phyloP scores from a whole-genome alignment of 805 yeast genomes.

The Cyberlindnera maritima region DNA sequence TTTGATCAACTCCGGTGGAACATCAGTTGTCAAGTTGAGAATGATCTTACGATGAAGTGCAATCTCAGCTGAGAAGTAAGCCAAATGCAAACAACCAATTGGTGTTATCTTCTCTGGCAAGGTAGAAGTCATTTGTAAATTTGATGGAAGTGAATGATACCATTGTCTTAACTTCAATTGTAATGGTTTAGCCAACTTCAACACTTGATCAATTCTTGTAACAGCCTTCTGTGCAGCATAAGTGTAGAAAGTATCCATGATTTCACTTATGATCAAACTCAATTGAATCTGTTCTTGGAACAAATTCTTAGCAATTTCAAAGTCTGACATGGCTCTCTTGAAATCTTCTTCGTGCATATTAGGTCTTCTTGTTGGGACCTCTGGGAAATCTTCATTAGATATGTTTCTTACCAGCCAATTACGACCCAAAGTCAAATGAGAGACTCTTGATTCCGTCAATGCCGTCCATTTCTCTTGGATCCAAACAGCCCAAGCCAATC shows the following conservation, averaged over 20 bases:
- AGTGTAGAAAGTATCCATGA: slow-evolving; percentile 69
- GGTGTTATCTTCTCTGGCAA: slow-evolving; percentile 64
- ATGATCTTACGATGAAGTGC: slow-evolving; percentile 79
- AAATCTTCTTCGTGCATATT: slow-evolving; percentile 23
- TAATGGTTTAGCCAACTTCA: slow-evolving; percentile 77
- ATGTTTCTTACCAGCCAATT: slow-evolving; percentile 80
- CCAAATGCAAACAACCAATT: slow-evolving; percentile 75
- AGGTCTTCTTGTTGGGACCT: slow-evolving; percentile 40
- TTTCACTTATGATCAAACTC: slow-evolving; percentile 67
- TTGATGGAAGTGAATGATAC: slow-evolving; percentile 70
- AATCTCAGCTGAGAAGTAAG: slow-evolving; percentile 87
- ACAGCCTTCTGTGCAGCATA: slow-evolving; percentile 58
- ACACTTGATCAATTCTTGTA: slow-evolving; percentile 60
- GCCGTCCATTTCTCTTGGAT: slow-evolving; percentile 91
- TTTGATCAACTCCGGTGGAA: slow-evolving; percentile 51
- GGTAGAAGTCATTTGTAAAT: slow-evolving; percentile 57
- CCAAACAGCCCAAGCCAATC: slow-evolving; percentile 95
- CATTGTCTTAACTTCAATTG: slow-evolving; percentile 69
- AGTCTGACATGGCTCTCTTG: slow-evolving; percentile 41
- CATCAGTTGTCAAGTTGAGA: slow-evolving; percentile 42
- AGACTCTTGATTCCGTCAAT: slow-evolving; percentile 77
- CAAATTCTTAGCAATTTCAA: slow-evolving; percentile 64
- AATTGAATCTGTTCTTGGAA: slow-evolving; percentile 68
- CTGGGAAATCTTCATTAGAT: slow-evolving; percentile 74
- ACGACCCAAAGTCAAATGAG: slow-evolving; percentile 66